Evolutionary conservation across 768 basidiomycete species (phyloP), one percentile per base, ranked within the genome.

Genomic region (Tulasnella sp.): DNA sequence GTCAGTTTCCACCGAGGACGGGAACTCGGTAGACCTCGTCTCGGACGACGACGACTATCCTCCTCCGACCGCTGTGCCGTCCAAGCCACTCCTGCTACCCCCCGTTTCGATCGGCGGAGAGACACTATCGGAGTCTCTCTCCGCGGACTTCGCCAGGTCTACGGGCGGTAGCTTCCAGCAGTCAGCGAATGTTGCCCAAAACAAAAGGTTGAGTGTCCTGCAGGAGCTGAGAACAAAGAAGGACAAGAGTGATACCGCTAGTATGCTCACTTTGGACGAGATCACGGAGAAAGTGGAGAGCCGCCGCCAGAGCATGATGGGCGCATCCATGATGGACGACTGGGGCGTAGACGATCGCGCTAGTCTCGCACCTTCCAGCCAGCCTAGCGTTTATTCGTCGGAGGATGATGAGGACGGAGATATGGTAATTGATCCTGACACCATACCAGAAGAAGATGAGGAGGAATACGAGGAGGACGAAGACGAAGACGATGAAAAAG

Each of bases 231-330:
- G 87, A 61, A 87, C 81, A 69, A 87, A 83, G 68, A 82, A 87
- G 21, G 91, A 96, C 66, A 76, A 79, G 41, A 87, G 87, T 0
- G 92, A 94, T 66, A 90, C 91, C 7, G 90, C 89, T 3, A 92
- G 88, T 64, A 72, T 97, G 66, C 78, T 97, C 71, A 99, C 94
- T 0, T 89, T 99, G 22, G 94, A 99, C 67, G 92, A 99, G 72
- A 96, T 99, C 66, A 97, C 96, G 0, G 92, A 91, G 9, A 87
- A 94, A 66, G 87, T 99, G 7, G 94, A 87, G 69, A 75, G 74
- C 59, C 65, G 74, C 15, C 64, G 75, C 11, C 70, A 81, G 66
- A 89, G 82, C 57, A 70, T 72, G 41, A 70, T 72, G 48, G 60
- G 59, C 22, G 50, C 21, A n/a, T 30, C 34, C 8, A 52, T 25